A percentile compares a stretch with the other conserved stretches of the same genome.
Conservation (phyloP, 768 basidiomycete genomes). For the Tephrocybe sp. region DNA sequence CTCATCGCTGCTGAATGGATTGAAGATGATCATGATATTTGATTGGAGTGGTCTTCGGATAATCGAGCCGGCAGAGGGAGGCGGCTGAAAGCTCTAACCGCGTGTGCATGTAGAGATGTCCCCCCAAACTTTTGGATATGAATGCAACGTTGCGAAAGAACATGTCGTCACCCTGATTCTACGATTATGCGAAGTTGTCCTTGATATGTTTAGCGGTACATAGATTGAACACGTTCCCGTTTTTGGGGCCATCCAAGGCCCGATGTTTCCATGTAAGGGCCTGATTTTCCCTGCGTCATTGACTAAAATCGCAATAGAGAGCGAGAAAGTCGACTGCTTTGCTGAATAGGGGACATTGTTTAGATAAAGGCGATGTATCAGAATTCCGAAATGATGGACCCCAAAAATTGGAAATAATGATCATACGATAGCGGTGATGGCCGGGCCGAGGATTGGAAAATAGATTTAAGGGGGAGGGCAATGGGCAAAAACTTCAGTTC, state of each 20-base stretch:
- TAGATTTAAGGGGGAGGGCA: constrained; percentile 5
- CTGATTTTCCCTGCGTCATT: too few species aligned
- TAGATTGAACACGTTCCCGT: background rate
- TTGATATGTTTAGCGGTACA: background rate
- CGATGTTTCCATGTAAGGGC: too few species aligned
- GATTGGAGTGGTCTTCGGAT: background rate
- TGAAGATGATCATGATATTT: too few species aligned
- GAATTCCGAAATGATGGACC: background rate
- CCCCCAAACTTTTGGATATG: background rate
- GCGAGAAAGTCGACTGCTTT: too few species aligned
- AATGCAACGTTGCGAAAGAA: background rate
- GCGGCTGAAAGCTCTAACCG: background rate
- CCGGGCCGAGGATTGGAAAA: constrained; percentile 15
- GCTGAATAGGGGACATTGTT: background rate
- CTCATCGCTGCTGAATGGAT: too few species aligned
- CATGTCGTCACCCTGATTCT: background rate
- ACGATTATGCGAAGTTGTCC: background rate
- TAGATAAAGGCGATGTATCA: background rate
- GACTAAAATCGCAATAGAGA: too few species aligned
- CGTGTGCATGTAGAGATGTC: background rate
- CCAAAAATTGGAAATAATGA: constrained; percentile 4
- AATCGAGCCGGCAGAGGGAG: background rate
- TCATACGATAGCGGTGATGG: constrained; percentile 5
- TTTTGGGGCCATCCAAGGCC: too few species aligned
- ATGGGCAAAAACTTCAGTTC: constrained; percentile 2